A percentile compares a stretch with the other conserved stretches of the same genome.
These are phyloP conservation scores for Thuidium tamariscinum DNA, from an alignment of 225 moss, liverwort and hornwort species.

Conservation along the genomic window DNA sequence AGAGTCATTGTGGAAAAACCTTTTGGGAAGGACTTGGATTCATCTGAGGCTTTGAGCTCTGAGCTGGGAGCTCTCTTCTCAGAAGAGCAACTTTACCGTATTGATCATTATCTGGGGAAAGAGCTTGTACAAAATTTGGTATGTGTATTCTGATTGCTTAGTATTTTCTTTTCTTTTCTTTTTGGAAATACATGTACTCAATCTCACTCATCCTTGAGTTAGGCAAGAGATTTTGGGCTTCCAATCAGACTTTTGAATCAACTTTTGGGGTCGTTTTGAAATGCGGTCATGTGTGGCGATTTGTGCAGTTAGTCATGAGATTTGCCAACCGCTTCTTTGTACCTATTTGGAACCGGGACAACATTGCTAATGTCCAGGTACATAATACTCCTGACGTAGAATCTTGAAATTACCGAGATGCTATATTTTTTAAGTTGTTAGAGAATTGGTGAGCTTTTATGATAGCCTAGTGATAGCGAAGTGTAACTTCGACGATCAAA, in stretches of 20 bases:
- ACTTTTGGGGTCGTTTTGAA: not conserved
- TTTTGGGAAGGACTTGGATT: conserved; percentile 76
- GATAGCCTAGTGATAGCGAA: not conserved
- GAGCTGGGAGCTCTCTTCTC: conserved; percentile 65
- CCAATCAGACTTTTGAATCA: not conserved
- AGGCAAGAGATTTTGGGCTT: not conserved
- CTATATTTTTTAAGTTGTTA: not conserved
- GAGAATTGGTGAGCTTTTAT: not conserved
- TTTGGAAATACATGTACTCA: not conserved
- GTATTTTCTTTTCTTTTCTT: not conserved
- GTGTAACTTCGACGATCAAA: not conserved
- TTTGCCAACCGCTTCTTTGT: conserved; percentile 93
- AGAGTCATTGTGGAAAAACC: conserved; percentile 96
- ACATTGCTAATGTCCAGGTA: conserved; percentile 78
- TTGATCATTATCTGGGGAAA: conserved; percentile 94
- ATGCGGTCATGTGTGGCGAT: not conserved
- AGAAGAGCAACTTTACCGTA: conserved; percentile 85
- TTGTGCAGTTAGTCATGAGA: conserved; percentile 75
- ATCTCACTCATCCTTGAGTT: not conserved
- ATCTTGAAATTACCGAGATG: not conserved
- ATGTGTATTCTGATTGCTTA: not conserved
- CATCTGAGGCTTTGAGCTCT: conserved; percentile 59
- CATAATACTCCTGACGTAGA: not conserved
- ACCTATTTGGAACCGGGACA: conserved; percentile 91
- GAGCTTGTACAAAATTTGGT: conserved; percentile 92